Conservation (phyloP, 2,329 filamentous ascomycete species). For the Fusarium sp. region DNA sequence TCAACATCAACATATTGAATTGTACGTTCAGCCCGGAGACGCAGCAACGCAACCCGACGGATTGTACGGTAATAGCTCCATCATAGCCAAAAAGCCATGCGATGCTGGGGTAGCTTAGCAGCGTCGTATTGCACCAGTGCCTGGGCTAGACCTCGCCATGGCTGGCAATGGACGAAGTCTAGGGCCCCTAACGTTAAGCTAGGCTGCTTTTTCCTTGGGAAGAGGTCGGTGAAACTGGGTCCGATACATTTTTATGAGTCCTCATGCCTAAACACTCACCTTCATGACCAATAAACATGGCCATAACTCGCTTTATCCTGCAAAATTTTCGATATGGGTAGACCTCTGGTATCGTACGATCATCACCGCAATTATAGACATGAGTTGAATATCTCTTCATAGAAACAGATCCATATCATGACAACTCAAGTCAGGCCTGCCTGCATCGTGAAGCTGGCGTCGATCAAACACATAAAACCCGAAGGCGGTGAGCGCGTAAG, state of each 20-base stretch:
- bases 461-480: slow-evolving; percentile 21
- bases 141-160: slow-evolving; percentile 34
- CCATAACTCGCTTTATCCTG: slow-evolving; percentile 6
- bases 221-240: slow-evolving; percentile 18
- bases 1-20: neutral
- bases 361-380: slow-evolving; percentile 17
- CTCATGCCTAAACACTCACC: neutral
- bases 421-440: slow-evolving; percentile 21
- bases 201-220: neutral
- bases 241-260: slow-evolving; percentile 6
- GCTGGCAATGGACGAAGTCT: slow-evolving; percentile 2
- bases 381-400: slow-evolving; percentile 23
- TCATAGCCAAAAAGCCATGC: slow-evolving; percentile 31
- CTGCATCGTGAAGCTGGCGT: slow-evolving; percentile 30
- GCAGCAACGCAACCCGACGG: slow-evolving; percentile 9
- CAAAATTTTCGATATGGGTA: slow-evolving; percentile 3
- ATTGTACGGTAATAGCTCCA: slow-evolving; percentile 13
- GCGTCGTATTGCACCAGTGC: slow-evolving; percentile 42
- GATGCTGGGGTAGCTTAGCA: slow-evolving; percentile 40
- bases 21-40: slow-evolving; percentile 1
- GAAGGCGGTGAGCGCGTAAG: slow-evolving; percentile 40
- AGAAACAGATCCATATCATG: slow-evolving; percentile 27
- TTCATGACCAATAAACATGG: neutral
- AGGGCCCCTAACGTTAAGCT: slow-evolving; percentile 20
- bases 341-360: slow-evolving; percentile 20